Percentiles rank a stretch among this genome's conserved stretches.
Conservation (phyloP, 495 filamentous ascomycete species). For the Copromyces sp. region DNA sequence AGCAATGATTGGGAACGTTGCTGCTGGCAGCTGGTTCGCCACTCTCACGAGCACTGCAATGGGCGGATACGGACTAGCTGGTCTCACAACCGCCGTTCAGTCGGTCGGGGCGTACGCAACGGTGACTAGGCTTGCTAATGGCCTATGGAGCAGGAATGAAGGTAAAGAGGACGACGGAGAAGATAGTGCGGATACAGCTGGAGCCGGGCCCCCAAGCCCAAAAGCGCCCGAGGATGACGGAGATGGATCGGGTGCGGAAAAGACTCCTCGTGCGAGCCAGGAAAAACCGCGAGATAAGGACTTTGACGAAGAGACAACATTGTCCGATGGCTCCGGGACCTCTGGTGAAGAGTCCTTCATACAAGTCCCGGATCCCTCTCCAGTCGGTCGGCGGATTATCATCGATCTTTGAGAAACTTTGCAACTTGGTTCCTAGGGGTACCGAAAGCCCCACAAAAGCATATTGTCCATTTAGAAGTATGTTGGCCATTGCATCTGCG, state of each 20-base stretch:
- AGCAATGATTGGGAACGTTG: not conserved
- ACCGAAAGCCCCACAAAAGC: not conserved
- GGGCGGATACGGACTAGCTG: not conserved
- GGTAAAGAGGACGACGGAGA: not conserved
- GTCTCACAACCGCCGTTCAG: not conserved
- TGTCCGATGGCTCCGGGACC: not conserved
- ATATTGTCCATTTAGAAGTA: not conserved
- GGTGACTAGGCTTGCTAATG: not conserved
- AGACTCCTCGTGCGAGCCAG: not conserved
- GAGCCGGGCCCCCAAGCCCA: not conserved
- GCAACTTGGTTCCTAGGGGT: not conserved
- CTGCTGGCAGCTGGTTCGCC: not conserved
- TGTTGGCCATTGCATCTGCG: not conserved
- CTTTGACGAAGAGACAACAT: not conserved
- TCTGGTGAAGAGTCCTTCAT: not conserved
- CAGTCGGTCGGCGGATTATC: not conserved
- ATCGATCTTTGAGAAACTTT: not conserved
- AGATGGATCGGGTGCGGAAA: not conserved
- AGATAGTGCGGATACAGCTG: not conserved
- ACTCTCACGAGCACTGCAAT: not conserved
- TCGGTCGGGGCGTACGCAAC: not conserved
- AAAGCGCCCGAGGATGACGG: not conserved
- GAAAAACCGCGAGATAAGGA: not conserved
- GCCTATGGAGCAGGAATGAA: not conserved
- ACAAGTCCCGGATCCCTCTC: not conserved